Conservation (phyloP, 495 filamentous ascomycete genomes). For the Penicillium turbatum region DNA sequence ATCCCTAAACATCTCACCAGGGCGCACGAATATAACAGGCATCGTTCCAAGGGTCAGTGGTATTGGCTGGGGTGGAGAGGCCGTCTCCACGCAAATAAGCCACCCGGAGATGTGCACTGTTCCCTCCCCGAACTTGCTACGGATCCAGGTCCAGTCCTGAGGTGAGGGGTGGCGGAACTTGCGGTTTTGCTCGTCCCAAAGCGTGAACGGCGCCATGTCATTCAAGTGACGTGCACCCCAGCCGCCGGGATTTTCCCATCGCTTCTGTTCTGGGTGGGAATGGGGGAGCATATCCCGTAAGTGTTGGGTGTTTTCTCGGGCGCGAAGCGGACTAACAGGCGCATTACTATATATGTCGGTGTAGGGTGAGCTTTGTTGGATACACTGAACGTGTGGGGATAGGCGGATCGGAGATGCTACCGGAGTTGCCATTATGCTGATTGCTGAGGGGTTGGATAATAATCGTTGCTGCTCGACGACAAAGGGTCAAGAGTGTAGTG, state of each 20-base stretch:
- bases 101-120: constrained; percentile 12
- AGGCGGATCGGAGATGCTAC: too few relatives aligned
- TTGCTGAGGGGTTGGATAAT: too few relatives aligned
- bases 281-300: neutral
- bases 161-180: constrained; percentile 9
- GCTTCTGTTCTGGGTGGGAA: constrained; percentile 9
- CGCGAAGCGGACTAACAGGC: neutral
- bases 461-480: too few relatives aligned
- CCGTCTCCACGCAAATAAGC: constrained; percentile 25
- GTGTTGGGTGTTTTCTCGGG: neutral
- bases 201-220: constrained; percentile 14
- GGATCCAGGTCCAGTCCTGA: constrained; percentile 19
- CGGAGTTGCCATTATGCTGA: too few relatives aligned
- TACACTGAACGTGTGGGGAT: too few relatives aligned
- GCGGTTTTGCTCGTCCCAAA: constrained; percentile 9
- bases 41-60: constrained; percentile 27
- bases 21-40: constrained; percentile 22
- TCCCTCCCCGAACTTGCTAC: constrained; percentile 20
- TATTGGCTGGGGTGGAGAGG: constrained; percentile 20
- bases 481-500: too few relatives aligned
- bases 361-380: too few relatives aligned
- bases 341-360: too few relatives aligned
- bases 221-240: constrained; percentile 15
- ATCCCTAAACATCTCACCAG: constrained; percentile 4
- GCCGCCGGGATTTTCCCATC: constrained; percentile 13